Evolutionary conservation across 2,329 filamentous ascomycete genomes (phyloP).

Genomic region (Huntiella moniliformis): DNA sequence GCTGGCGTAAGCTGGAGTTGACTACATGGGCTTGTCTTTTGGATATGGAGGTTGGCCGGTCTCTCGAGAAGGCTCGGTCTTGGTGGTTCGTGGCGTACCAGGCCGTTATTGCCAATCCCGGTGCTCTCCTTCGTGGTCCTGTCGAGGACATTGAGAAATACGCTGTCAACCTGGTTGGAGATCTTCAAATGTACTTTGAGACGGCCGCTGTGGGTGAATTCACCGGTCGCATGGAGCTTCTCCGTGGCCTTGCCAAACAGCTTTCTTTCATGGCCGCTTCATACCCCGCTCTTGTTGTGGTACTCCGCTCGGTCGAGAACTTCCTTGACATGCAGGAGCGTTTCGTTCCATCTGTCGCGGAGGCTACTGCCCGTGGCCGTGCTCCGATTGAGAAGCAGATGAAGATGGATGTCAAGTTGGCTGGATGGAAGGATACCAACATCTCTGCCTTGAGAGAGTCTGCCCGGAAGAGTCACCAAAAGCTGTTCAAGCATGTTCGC

Average conservation of each 20-base stretch:
- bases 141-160: slow-evolving; percentile 40
- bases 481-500: slow-evolving; percentile 74
- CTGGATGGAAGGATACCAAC: slow-evolving; percentile 97
- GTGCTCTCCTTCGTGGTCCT: slow-evolving; percentile 41
- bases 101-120: slow-evolving; percentile 58
- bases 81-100: slow-evolving; percentile 99
- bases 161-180: slow-evolving; percentile 49
- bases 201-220: slow-evolving; percentile 71
- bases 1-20: slow-evolving; percentile 79
- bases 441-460: slow-evolving; percentile 78
- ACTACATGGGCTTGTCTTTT: slow-evolving; percentile 82
- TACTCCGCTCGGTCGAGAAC: slow-evolving; percentile 51
- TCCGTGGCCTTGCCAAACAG: slow-evolving; percentile 47
- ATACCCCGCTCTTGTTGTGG: slow-evolving; percentile 34
- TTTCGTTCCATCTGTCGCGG: slow-evolving; percentile 47
- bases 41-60: slow-evolving; percentile 63
- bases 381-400: slow-evolving; percentile 71
- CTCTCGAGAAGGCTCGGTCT: slow-evolving; percentile 56
- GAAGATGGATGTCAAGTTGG: slow-evolving; percentile 78
- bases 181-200: slow-evolving; percentile 60
- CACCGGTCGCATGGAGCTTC: slow-evolving; percentile 48
- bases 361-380: slow-evolving; percentile 49
- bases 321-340: slow-evolving; percentile 59
- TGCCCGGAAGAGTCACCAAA: slow-evolving; percentile 74
- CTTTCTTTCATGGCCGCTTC: slow-evolving; percentile 38